These are phyloP conservation scores for Yamadazyma olivae DNA, from an alignment of 805 yeast genomes.

Conservation along the genomic window DNA sequence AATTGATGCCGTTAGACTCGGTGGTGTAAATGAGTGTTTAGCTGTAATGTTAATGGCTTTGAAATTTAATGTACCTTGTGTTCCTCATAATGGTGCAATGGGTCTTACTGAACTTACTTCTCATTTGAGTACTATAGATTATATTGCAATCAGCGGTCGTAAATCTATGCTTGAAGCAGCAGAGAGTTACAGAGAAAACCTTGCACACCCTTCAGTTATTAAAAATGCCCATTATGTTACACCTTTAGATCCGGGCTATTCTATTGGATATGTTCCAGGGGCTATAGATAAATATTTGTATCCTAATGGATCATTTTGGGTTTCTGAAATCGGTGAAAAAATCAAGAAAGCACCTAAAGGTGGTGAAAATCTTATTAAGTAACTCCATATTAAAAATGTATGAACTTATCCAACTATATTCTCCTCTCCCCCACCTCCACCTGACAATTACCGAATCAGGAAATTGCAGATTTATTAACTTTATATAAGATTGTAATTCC, in stretches of 20 bases:
- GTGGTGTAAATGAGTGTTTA: conserved; percentile 14
- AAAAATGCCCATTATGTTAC: conserved; percentile 15
- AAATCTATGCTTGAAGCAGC: conserved; percentile 16
- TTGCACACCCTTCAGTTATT: conserved; percentile 12
- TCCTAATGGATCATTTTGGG: conserved; percentile 14
- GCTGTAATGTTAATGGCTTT: conserved; percentile 17
- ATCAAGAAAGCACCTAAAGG: conserved; percentile 14
- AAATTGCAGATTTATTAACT: not conserved
- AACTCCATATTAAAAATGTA: too few relatives aligned
- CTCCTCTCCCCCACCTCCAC: too few relatives aligned
- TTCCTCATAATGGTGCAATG: conserved; percentile 16
- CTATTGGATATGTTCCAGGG: conserved; percentile 14
- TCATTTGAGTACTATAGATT: conserved; percentile 13
- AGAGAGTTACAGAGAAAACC: conserved; percentile 15
- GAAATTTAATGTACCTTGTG: conserved; percentile 14
- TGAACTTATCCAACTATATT: too few relatives aligned
- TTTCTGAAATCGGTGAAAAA: conserved; percentile 16
- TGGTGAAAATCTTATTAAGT: conserved; percentile 9
- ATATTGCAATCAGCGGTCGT: conserved; percentile 12
- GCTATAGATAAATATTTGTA: conserved; percentile 12
- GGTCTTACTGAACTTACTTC: conserved; percentile 15
- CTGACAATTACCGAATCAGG: too few relatives aligned
- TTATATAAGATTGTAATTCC: not conserved
- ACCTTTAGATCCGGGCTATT: conserved; percentile 15
- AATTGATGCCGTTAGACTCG: conserved; percentile 15